Percentiles rank a stretch among this genome's conserved stretches.
These are phyloP conservation scores for Pulveroboletus ravenelii DNA, from an alignment of 768 basidiomycete species.

Conservation along the genomic window DNA sequence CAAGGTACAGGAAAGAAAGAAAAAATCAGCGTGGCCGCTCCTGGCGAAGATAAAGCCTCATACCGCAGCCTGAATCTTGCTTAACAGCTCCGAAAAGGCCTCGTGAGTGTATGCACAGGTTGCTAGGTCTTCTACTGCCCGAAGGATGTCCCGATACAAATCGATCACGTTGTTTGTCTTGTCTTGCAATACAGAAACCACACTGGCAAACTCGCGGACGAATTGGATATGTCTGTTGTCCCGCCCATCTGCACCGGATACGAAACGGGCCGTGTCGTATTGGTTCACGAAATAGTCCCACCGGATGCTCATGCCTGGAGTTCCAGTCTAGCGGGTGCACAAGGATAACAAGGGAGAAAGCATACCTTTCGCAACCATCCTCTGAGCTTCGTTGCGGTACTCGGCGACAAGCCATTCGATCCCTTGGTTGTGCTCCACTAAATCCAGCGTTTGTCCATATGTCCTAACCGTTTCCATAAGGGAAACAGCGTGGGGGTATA, in stretches of 20 bases:
- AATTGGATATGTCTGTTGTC: conserved; percentile 92
- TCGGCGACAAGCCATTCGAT: conserved; percentile 95
- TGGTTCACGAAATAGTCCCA: conserved; percentile 98
- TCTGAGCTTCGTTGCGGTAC: conserved; percentile 87
- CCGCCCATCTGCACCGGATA: conserved; percentile 64
- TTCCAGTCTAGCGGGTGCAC: background rate
- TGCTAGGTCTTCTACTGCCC: conserved; percentile 80
- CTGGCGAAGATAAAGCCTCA: conserved; percentile 23
- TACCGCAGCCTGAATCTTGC: conserved; percentile 80
- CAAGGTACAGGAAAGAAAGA: background rate
- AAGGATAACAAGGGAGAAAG: background rate
- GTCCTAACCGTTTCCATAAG: conserved; percentile 99
- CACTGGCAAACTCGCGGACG: conserved; percentile 91
- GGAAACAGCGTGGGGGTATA: conserved; percentile 97
- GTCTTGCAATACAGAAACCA: conserved; percentile 92
- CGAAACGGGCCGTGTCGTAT: conserved; percentile 78
- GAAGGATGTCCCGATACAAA: conserved; percentile 78
- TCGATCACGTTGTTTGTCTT: conserved; percentile 94
- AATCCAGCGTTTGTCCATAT: conserved; percentile 90
- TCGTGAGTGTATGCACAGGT: conserved; percentile 84
- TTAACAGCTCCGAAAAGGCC: conserved; percentile 74
- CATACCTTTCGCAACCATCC: conserved; percentile 87
- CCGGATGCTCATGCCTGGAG: conserved; percentile 83
- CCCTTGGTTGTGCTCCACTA: conserved; percentile 85
- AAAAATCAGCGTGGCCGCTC: background rate